Evolutionary conservation across 2,329 filamentous ascomycete genomes (phyloP), one percentile per base, ranked within the genome.

Genomic region (Pestalotiopsis sp.): DNA sequence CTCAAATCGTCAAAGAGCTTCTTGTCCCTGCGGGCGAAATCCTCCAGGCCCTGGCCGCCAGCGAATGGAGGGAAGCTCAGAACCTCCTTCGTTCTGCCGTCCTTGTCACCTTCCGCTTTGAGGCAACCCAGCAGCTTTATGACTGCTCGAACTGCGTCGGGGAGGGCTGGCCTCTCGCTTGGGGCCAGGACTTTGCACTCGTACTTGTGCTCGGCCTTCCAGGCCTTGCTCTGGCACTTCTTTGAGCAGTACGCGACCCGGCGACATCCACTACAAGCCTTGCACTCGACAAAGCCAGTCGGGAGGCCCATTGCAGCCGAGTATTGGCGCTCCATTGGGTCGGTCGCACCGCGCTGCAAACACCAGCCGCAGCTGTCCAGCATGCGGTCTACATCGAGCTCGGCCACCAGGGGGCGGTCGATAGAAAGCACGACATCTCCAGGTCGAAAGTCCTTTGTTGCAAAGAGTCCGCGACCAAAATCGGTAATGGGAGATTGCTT

Each of bases 141-240:
- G 22, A 67, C 70, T 30, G 70, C 73, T 39, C 73, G 72, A 13
- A 75, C 72, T 3, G 64, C 66, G 14, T 68, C 56, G n/a, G 73
- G 70, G 35, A 75, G 66, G 62, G 70, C 66, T 7, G 71, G 71
- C 11, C 68, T 64, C 5, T 69, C 70, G 17, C 71, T 66, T 10
- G 56, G 78, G 59, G 75, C 73, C 30, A 75, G 62, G 58, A 72
- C 62, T 57, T 72, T 71, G 71, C 75, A 76, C 64, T 76, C 75
- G 63, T 74, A 63, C 69, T 75, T 75, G 68, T 76, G 75, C 66
- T 75, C 75, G 38, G 69, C 68, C 60, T 76, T 75, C 75, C 75
- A 76, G 26, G 72, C 74, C 59, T 67, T 71, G n/a, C 69, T 65
- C 65, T 76, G 75, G 70, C 75, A 76, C 14, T 67, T 60, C 68